Evolutionary conservation across 2,329 filamentous ascomycete genomes (phyloP).

Genomic region (Penicillium hordei): DNA sequence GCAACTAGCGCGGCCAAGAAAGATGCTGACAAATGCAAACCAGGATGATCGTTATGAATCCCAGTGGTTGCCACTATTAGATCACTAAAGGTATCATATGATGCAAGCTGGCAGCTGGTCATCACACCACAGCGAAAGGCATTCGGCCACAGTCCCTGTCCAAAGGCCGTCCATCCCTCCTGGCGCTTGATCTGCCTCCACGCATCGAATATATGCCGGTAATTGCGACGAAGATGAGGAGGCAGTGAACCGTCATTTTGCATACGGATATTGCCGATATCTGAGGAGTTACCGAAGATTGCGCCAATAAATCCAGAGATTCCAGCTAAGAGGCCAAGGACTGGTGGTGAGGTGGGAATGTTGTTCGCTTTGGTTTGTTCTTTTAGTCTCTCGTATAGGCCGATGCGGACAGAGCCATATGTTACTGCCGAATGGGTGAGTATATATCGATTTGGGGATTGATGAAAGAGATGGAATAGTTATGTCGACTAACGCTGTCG

Average conservation of each 20-base stretch:
- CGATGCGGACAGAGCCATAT: slow-evolving; percentile 28
- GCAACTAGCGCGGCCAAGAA: slow-evolving; percentile 79
- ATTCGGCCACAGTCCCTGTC: slow-evolving; percentile 66
- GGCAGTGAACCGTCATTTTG: slow-evolving; percentile 27
- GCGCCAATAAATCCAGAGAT: slow-evolving; percentile 24
- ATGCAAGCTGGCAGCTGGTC: slow-evolving; percentile 81
- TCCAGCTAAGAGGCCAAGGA: slow-evolving; percentile 18
- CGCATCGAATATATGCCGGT: slow-evolving; percentile 25
- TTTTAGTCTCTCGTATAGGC: slow-evolving; percentile 27
- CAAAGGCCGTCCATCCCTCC: slow-evolving; percentile 23
- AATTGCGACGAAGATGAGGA: slow-evolving; percentile 19
- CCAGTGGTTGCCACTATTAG: slow-evolving; percentile 65
- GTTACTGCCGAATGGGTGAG: slow-evolving; percentile 18
- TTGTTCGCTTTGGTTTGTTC: slow-evolving; percentile 8
- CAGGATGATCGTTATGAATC: slow-evolving; percentile 64
- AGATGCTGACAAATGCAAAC: slow-evolving; percentile 74
- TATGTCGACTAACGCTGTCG: slow-evolving; percentile 17
- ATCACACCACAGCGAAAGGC: slow-evolving; percentile 78
- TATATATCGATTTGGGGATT: not conserved
- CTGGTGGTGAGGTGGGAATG: slow-evolving; percentile 10
- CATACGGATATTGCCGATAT: slow-evolving; percentile 30
- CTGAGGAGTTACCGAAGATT: slow-evolving; percentile 26
- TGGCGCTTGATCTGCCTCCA: slow-evolving; percentile 25
- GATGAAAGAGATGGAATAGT: not conserved
- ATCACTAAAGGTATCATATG: slow-evolving; percentile 79